Conservation (phyloP, 768 basidiomycete genomes). For the Mycena epipterygia region DNA sequence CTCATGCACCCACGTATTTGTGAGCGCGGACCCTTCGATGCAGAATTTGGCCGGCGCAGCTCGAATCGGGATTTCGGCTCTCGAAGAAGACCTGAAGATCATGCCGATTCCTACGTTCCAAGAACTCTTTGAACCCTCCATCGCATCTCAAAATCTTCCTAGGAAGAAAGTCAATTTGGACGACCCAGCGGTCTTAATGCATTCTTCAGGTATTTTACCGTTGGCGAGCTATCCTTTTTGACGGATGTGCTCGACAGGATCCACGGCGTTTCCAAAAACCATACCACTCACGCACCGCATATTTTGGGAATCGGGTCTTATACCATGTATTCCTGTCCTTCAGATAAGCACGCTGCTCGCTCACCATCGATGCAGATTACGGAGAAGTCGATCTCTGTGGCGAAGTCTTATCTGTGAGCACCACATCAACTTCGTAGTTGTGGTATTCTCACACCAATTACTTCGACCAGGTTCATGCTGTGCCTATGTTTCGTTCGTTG, state of each 20-base stretch:
- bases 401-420: conserved; percentile 26
- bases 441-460: conserved; percentile 18
- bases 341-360: too few relatives aligned
- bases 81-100: background rate
- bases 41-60: conserved; percentile 34
- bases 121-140: conserved; percentile 15
- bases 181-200: conserved; percentile 39
- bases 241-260: conserved; percentile 9
- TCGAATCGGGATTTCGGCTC: background rate
- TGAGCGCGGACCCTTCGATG: conserved; percentile 39
- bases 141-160: conserved; percentile 19
- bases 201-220: conserved; percentile 39
- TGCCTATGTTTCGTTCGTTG: conserved; percentile 40
- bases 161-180: conserved; percentile 14
- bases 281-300: conserved; percentile 36
- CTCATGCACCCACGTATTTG: conserved; percentile 39
- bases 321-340: conserved; percentile 21
- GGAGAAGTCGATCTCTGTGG: conserved; percentile 39
- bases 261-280: conserved; percentile 44
- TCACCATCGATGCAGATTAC: conserved; percentile 24
- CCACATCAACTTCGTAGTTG: conserved; percentile 24
- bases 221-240: background rate
- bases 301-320: conserved; percentile 20
- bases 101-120: conserved; percentile 29
- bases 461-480: background rate